These are phyloP conservation scores for Hyaloscypha variabilis DNA, from an alignment of 495 filamentous ascomycete species.

Conservation along the genomic window DNA sequence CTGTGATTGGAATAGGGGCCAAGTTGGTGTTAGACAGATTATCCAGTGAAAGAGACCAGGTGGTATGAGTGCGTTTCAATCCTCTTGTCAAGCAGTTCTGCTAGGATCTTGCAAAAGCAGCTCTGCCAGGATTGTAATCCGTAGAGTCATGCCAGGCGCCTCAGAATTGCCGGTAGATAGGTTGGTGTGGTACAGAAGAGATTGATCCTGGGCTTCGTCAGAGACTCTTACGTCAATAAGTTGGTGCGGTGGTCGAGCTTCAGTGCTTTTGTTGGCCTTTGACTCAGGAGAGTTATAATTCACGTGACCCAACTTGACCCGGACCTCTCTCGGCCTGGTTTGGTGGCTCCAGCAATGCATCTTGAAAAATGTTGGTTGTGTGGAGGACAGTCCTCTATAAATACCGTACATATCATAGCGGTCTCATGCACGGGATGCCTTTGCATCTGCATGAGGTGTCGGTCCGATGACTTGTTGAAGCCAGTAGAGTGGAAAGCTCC, in stretches of 20 bases:
- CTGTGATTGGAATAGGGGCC: not conserved
- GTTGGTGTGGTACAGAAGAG: not conserved
- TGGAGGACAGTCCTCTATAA: conserved; percentile 13
- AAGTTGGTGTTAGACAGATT: not conserved
- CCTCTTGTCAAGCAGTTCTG: too few relatives aligned
- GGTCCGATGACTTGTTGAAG: conserved; percentile 10
- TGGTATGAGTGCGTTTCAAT: not conserved
- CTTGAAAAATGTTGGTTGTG: not conserved
- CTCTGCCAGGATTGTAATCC: not conserved
- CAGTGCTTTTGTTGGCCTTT: not conserved
- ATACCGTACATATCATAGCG: not conserved
- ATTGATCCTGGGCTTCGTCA: not conserved
- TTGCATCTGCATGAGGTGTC: conserved; percentile 12
- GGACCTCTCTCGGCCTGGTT: not conserved
- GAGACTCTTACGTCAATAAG: not conserved
- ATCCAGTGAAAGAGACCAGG: not conserved
- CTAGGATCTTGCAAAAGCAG: not conserved
- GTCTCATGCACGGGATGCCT: conserved; percentile 14
- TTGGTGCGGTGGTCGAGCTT: not conserved
- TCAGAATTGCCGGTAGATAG: not conserved
- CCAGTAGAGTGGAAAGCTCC: not conserved
- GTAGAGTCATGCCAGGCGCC: not conserved
- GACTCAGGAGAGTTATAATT: not conserved
- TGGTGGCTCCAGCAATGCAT: not conserved
- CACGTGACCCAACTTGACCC: conserved; percentile 1